Evolutionary conservation across 2,329 filamentous ascomycete species (phyloP), one percentile per base, ranked within the genome.

Genomic region (Mycogone perniciosa): DNA sequence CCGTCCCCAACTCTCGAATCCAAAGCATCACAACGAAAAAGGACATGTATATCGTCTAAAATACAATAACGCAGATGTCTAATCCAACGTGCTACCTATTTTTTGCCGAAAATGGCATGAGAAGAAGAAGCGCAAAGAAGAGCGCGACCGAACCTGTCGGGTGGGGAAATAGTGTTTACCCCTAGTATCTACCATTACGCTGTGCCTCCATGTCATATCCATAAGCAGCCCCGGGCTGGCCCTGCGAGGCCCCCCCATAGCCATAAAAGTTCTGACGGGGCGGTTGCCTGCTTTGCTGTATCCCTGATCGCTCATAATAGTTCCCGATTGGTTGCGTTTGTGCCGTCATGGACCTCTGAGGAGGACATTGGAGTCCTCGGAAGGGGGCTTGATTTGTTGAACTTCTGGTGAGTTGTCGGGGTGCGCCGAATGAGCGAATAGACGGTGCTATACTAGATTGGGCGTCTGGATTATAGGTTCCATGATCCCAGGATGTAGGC

Each of bases 291-390:
- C 58, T 61, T 11, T 63, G 54, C 13, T 57, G 54, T 9, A 60
- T 63, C 20, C 60, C 65, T 30, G 61, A 56, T 30, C 64, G 61
- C 26, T 62, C 51, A 31, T 56, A 56, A 48, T 60, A 66, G 34
- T 38, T 35, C 26, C 42, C 42, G 6, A 37, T 59, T 38, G 58
- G 57, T 37, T 59, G 65, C 48, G 69, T 58, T 4, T 72, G 71
- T 4, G 69, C 71, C 26, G 74, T 76, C 68, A 76, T 69, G 50
- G 71, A 76, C 46, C 75, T 67, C 55, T 69, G 68, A 1, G 71
- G 71, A 30, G 68, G 59, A 35, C 67, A 64, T 9, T 64, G 67
- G 13, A 38, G 29, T 5, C 44, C 51, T n/a, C 30, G 31, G 30
- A 45, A 37, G 64, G 65, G 62, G 10, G 68, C 56, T 4, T 68